Base-by-base conservation (phyloP, 768 basidiomycete species). In the Suillus brevipes region DNA sequence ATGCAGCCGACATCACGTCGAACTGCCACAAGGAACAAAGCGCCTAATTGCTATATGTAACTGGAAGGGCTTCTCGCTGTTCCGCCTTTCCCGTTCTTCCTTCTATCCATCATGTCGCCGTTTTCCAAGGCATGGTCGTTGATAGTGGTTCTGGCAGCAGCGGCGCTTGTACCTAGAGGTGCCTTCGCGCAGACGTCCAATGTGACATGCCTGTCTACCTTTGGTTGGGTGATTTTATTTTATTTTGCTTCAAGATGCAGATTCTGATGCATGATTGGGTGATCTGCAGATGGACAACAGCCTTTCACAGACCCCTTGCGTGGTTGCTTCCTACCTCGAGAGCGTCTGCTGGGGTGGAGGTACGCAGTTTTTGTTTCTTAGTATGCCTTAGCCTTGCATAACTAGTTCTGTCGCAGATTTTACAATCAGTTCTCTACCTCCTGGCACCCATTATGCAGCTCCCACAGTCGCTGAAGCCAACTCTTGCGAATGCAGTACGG, bases 401-500 rank as follows among this genome's bases (percentile, higher is more conserved):
- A 60, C 50, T 59, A 57, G 9, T 71, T 45, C 61, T 31, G 45
- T 52, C 31, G 9, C 31, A 85, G 85, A 78, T 45, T 77, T 78
- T 28, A 50, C 67, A n/a, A 74, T 87, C 6, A 59, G 76, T 64
- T 7, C 75, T 7, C 74, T 87, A 37, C 82, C 83, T 4, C 6
- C 23, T 0, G 67, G 63, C 40, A 78, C 37, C 43, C 69, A 70
- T 49, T 75, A 74, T 74, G 66, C 68, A 64, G 68, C 77, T 72
- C 70, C 86, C 73, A 76, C 72, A 64, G 59, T n/a, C 31, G 50
- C 61, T 57, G 43, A 73, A 38, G 20, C 64, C 63, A 73, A 78
- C 58, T 50, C 70, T 6, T 88, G 87, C 66, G 79, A 82, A 67
- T 88, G 87, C 69, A 88, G 79, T 69, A 81, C 85, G 8, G 82